Percentiles rank a stretch among this genome's conserved stretches.
Conservation (phyloP, 139 green algal genomes). For the Haematococcus sp. region DNA sequence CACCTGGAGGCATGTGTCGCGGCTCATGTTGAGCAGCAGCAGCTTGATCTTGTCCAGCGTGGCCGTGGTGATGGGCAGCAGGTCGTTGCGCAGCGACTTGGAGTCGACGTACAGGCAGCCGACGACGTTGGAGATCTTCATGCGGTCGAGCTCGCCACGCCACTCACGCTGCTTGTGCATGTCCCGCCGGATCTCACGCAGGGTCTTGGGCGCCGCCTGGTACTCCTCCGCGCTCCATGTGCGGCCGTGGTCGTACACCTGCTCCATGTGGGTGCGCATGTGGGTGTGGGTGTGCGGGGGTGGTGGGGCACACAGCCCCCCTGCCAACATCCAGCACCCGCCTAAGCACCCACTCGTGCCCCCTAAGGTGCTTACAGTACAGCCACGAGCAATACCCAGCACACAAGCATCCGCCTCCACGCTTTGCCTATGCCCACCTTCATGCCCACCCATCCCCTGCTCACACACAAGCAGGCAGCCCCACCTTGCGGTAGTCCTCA, state of each 20-base stretch:
- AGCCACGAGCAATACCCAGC: too few species aligned
- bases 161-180: constrained; percentile 72
- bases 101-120: constrained; percentile 69
- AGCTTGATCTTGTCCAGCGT: constrained; percentile 73
- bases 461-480: too few species aligned
- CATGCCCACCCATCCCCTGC: too few species aligned
- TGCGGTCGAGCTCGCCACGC: constrained; percentile 71
- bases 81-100: constrained; percentile 53
- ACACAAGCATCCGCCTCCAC: too few species aligned
- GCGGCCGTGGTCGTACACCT: constrained; percentile 63
- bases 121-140: constrained; percentile 68
- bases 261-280: too few species aligned
- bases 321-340: too few species aligned
- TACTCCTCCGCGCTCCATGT: constrained; percentile 65
- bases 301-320: too few species aligned
- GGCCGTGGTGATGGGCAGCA: constrained; percentile 56
- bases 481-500: constrained; percentile 69
- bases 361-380: too few species aligned
- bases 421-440: too few species aligned
- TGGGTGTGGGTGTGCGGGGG: too few species aligned
- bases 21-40: constrained; percentile 61
- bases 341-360: too few species aligned
- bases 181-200: constrained; percentile 64
- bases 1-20: constrained; percentile 50
- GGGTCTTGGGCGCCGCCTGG: constrained; percentile 31